phyloP scores from a whole-genome alignment of 2,329 filamentous ascomycete species.

The Alternaria angustiovoidea region DNA sequence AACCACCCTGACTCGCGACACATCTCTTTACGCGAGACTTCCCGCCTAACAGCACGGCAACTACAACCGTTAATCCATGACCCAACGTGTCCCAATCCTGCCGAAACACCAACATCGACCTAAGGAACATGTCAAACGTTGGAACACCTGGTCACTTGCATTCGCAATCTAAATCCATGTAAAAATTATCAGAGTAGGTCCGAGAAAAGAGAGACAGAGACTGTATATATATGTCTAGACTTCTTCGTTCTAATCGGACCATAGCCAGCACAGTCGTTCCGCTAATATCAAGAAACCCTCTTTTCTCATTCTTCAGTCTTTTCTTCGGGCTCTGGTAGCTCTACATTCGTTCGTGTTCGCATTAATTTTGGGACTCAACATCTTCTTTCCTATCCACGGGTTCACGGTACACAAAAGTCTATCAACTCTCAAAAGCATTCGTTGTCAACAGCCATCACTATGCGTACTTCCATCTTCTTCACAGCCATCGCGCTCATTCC shows the following conservation, averaged over 20 bases:
- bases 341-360: conserved; percentile 15
- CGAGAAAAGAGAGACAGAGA: conserved; percentile 9
- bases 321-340: conserved; percentile 47
- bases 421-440: conserved; percentile 2
- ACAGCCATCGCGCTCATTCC: conserved; percentile 33
- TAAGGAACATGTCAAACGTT: conserved; percentile 21
- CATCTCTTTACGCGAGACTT: conserved; percentile 14
- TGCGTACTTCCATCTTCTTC: conserved; percentile 35
- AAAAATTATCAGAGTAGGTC: conserved; percentile 5
- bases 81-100: conserved; percentile 19
- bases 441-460: conserved; percentile 18
- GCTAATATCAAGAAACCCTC: conserved; percentile 18
- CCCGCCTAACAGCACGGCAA: conserved; percentile 19
- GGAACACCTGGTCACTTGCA: conserved; percentile 12
- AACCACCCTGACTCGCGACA: background rate
- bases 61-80: conserved; percentile 17
- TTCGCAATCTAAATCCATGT: conserved; percentile 22
- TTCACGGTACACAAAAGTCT: conserved; percentile 6
- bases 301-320: conserved; percentile 22
- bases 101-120: conserved; percentile 30
- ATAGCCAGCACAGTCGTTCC: conserved; percentile 4
- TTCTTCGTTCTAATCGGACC: conserved; percentile 9
- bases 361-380: conserved; percentile 12
- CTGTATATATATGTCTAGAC: conserved; percentile 19
- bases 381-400: background rate